Evolutionary conservation across 768 basidiomycete genomes (phyloP).

Genomic region (Boletus huronensis): DNA sequence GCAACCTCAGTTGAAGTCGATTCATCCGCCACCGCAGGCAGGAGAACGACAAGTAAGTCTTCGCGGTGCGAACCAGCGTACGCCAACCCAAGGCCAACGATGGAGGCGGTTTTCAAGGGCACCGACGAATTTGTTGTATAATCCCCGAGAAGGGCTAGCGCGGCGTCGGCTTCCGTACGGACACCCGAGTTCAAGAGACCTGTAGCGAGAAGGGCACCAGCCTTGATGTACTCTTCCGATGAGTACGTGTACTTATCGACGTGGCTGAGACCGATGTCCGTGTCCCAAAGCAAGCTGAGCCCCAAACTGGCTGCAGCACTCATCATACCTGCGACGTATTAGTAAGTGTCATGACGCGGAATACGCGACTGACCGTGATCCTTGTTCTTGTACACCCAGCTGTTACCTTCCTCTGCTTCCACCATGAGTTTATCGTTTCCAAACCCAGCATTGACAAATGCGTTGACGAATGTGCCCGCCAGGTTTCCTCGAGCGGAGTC

Average conservation of each 20-base stretch:
- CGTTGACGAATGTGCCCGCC: slow-evolving; percentile 97
- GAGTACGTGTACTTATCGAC: slow-evolving; percentile 99
- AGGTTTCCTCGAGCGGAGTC: slow-evolving; percentile 94
- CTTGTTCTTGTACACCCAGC: slow-evolving; percentile 99
- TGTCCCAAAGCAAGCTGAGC: slow-evolving; percentile 92
- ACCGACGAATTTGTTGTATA: slow-evolving; percentile 86
- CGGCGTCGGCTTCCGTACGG: slow-evolving; percentile 89
- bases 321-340: slow-evolving; percentile 71
- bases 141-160: slow-evolving; percentile 85
- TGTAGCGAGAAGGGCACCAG: slow-evolving; percentile 91
- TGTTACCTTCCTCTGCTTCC: slow-evolving; percentile 90
- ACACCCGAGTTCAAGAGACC: slow-evolving; percentile 89
- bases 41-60: slow-evolving; percentile 73
- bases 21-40: slow-evolving; percentile 83
- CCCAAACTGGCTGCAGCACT: slow-evolving; percentile 94
- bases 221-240: slow-evolving; percentile 95
- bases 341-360: not conserved
- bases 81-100: slow-evolving; percentile 90
- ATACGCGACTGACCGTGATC: slow-evolving; percentile 70
- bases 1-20: slow-evolving; percentile 83
- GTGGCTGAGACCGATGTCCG: slow-evolving; percentile 88
- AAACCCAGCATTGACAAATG: slow-evolving; percentile 97
- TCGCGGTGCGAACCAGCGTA: slow-evolving; percentile 92
- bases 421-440: slow-evolving; percentile 99
- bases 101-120: slow-evolving; percentile 79